Evolutionary conservation across 768 basidiomycete species (phyloP), one percentile per base, ranked within the genome.

Genomic region (Pulveroboletus sp.): DNA sequence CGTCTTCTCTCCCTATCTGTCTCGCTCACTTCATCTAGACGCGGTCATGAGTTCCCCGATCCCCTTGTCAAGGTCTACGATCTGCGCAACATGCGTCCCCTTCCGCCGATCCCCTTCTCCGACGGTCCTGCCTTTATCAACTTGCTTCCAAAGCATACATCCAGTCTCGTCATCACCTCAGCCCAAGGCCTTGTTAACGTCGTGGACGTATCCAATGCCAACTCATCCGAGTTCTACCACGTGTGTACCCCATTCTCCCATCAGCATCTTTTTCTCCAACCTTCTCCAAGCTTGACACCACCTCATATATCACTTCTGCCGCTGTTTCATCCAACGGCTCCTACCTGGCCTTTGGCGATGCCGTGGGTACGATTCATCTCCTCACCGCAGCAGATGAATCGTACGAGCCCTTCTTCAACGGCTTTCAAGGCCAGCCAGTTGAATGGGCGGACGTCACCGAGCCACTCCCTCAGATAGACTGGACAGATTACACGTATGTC

Each of bases 1-100:
- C 45, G 36, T 46, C 21, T 5, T 41, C 18, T 33, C n/a, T 15
- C 24, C 28, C 17, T 0, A 17, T 28, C 44, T 31, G 18, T 30
- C 43, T 3, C 28, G 36, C 50, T 59, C 60, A 66, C 56, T 13
- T 10, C 32, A 27, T 28, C 46, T 60, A 96, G 94, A 66, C 91
- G 89, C 68, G 84, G 86, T 7, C 84, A 87, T 41, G 92, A 94
- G 5, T 79, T 86, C 47, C 88, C 90, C 0, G 95, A 97, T 65
- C 90, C 93, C 3, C 74, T 93, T 31, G 91, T 99, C 55, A 96
- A 95, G 69, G 76, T 97, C 11, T 96, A 87, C 59, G 95, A 99
- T 66, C 60, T 91, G 28, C 85, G 95, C 28, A 89, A 78, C 21
- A 80, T 97, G 75, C 79, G 81, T 36, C 76, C 92, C 1, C 76